Evolutionary conservation across 148 eudicot species (phyloP).

Genomic region (Polygonum aviculare): DNA sequence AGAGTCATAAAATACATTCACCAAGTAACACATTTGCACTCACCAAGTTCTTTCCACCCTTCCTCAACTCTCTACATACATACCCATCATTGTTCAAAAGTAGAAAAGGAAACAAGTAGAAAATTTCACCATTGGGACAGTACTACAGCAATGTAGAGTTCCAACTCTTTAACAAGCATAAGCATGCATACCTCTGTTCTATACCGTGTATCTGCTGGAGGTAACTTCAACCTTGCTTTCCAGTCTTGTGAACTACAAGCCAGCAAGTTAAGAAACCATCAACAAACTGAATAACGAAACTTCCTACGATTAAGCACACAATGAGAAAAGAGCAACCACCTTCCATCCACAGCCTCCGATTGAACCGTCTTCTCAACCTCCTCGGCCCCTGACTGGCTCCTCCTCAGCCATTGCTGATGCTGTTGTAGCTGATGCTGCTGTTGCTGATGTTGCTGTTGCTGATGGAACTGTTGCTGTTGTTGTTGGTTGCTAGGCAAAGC

Average conservation of each 20-base stretch:
- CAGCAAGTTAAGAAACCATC: background rate
- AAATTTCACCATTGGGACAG: background rate
- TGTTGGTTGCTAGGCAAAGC: constrained; percentile 15
- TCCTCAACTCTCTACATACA: background rate
- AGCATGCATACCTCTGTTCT: constrained; percentile 47
- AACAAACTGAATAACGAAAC: background rate
- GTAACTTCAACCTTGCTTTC: constrained; percentile 47
- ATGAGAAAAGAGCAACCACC: constrained; percentile 21
- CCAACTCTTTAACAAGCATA: background rate
- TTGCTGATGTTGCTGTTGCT: constrained; percentile 36
- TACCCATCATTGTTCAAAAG: background rate
- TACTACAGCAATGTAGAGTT: background rate
- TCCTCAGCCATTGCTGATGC: constrained; percentile 60
- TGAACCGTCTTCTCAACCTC: constrained; percentile 77
- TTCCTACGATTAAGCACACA: background rate
- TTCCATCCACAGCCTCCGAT: constrained; percentile 55
- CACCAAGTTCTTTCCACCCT: background rate
- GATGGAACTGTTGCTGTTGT: constrained; percentile 20
- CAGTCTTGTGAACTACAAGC: constrained; percentile 46
- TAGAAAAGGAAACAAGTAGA: no score
- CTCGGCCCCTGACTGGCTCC: constrained; percentile 40
- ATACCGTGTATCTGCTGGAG: constrained; percentile 53
- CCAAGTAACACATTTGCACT: background rate
- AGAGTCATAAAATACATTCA: background rate
- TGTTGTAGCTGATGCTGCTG: constrained; percentile 39